Evolutionary conservation across 305 asterid genomes (phyloP).

Genomic region (Plantago coronopus): DNA sequence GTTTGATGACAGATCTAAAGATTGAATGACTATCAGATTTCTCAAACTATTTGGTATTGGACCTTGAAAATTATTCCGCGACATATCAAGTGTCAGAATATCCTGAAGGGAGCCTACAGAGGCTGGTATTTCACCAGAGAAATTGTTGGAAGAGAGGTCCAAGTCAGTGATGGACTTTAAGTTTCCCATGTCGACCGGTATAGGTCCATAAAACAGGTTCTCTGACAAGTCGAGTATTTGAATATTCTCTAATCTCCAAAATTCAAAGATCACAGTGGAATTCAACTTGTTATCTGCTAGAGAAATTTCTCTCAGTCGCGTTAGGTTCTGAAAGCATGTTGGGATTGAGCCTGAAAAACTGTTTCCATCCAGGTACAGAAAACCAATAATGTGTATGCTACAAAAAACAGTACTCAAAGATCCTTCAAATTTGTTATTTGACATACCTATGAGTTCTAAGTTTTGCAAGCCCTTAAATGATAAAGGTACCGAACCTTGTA

Average conservation of each 20-base stretch:
- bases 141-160: constrained; percentile 32
- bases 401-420: constrained; percentile 23
- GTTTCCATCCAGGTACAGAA: constrained; percentile 31
- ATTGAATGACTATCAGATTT: constrained; percentile 25
- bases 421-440: constrained; percentile 22
- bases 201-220: constrained; percentile 25
- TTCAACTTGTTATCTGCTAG: constrained; percentile 28
- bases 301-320: constrained; percentile 22
- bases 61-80: constrained; percentile 27
- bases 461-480: constrained; percentile 24
- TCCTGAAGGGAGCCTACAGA: constrained; percentile 28
- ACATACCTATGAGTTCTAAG: constrained; percentile 27
- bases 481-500: constrained; percentile 24
- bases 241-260: constrained; percentile 32
- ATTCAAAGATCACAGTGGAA: constrained; percentile 24
- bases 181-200: constrained; percentile 30
- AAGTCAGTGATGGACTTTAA: constrained; percentile 21
- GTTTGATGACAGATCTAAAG: constrained; percentile 29
- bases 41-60: constrained; percentile 25
- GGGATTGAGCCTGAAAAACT: constrained; percentile 32
- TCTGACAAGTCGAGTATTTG: constrained; percentile 27
- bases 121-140: constrained; percentile 30
- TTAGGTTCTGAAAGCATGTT: constrained; percentile 21
- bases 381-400: constrained; percentile 24
- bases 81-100: constrained; percentile 26